Base-by-base conservation (phyloP, 768 basidiomycete species). In the Coprinellus aureogranulatus region DNA sequence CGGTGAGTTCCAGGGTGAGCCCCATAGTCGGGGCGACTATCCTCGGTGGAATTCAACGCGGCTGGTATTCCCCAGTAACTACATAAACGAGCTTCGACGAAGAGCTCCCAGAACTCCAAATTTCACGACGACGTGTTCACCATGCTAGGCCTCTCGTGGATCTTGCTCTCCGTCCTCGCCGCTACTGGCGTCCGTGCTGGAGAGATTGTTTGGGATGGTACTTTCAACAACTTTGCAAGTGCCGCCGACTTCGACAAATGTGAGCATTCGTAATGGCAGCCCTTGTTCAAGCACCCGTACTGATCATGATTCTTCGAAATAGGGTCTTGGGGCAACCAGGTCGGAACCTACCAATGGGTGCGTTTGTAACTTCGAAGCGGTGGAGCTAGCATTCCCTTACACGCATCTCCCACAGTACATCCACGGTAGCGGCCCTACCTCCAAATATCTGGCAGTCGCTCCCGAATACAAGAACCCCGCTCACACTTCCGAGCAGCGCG, bases 381-480 rank as follows among this genome's bases (percentile, higher is more conserved):
- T n/a, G n/a, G n/a, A n/a, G n/a, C n/a, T n/a, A n/a, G n/a, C n/a
- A n/a, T n/a, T n/a, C n/a, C n/a, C 34, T 34, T 6, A 34, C 34
- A 34, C 14, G 34, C n/a, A 34, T 34, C 14, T 14, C 34, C 8
- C 8, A 6, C 40, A 75, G 78, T 81, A 81, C 62, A 87, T 87
- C 64, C 83, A 87, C 57, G 84, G 85, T 40, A 74, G 67, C 53
- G 67, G 72, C 52, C 68, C 78, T 12, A 84, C 84, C 1, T 80
- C 81, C 25, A 66, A 74, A 44, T 87, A 85, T 68, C 74, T 87
- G 49, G 78, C 75, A 11, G 68, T 84, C 44, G 73, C 71, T 37
- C 68, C 83, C 1, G 64, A 70, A 20, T 85, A 77, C 75, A 84
- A 85, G 69, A 86, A 86, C 67, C 84, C 85, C 1, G 83, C 82